These are phyloP conservation scores for Eucalyptus curtisii DNA, from an alignment of 345 rosid genomes.

Conservation along the genomic window DNA sequence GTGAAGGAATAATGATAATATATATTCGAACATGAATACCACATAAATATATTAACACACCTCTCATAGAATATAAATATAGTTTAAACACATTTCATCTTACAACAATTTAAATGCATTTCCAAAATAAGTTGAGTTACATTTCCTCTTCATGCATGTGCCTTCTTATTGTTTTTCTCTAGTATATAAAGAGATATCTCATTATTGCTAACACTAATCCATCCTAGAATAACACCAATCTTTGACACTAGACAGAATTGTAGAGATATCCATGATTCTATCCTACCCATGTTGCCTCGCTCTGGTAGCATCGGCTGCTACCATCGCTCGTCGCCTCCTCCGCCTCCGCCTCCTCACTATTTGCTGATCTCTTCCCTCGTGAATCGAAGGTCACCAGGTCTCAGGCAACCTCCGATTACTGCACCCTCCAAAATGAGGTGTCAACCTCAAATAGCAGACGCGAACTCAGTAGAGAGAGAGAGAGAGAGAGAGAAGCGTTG, in stretches of 20 bases:
- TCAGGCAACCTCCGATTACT: background rate
- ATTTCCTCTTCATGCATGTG: background rate
- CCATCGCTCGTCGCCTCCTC: background rate
- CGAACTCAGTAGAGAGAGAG: background rate
- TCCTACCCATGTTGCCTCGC: background rate
- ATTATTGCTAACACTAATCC: background rate
- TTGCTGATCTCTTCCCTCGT: background rate
- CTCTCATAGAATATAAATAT: background rate
- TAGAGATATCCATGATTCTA: background rate
- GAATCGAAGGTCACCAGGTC: background rate
- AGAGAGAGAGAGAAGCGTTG: background rate
- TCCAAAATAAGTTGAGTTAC: background rate
- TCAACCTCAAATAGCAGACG: background rate
- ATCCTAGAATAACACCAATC: background rate
- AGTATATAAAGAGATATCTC: background rate
- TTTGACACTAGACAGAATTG: background rate
- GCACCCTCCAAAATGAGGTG: background rate
- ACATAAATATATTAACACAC: background rate
- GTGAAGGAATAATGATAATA: background rate
- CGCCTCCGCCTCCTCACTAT: background rate
- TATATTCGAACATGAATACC: background rate
- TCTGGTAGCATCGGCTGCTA: accelerated
- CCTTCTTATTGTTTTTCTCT: background rate
- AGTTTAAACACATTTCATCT: background rate
- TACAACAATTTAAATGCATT: background rate